Evolutionary conservation across 2,329 filamentous ascomycete genomes (phyloP), one percentile per base, ranked within the genome.

Genomic region (Nothophaeocryptopus gaeumannii): DNA sequence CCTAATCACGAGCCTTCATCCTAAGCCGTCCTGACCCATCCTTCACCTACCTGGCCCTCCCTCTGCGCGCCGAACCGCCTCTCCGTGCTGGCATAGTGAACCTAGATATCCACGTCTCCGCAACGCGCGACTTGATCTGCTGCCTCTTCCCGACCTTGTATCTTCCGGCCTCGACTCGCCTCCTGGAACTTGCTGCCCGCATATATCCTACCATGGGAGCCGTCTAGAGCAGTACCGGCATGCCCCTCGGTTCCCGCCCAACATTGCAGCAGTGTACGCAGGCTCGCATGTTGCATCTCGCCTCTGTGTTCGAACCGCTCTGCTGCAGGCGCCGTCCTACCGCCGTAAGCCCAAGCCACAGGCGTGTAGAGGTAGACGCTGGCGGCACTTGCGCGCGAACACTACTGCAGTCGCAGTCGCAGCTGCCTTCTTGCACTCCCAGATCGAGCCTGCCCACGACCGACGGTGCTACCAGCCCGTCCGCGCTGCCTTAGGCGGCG

Each of bases 291-390:
- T 31, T 49, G 15, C 30, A 26, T 38, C 30, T 31, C 20, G 37
- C 42, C 16, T 35, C 26, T 41, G 37, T 40, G 38, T 29, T 29
- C 37, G 30, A 35, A 40, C 44, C 40, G 42, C 29, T 41, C 43
- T 37, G 50, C 51, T 53, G 57, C 55, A 52, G 45, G 39, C 53
- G 52, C 53, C 50, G 44, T 39, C 35, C 40, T 58, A 50, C 57
- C 54, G 56, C 61, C 56, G 36, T 45, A 56, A 52, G 52, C 59
- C 47, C 55, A 61, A 63, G 58, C 61, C 58, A 59, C 54, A 53
- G 54, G 50, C 53, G 50, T 58, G 53, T 54, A 56, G 47, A 42
- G 44, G 54, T 53, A n/a, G 20, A 26, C 20, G 20, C 20, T 26
- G 20, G 49, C 51, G 40, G 51, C 55, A 44, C 42, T 52, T 50